phyloP scores from a whole-genome alignment of 2,329 filamentous ascomycete species.

The Nemania sp. region DNA sequence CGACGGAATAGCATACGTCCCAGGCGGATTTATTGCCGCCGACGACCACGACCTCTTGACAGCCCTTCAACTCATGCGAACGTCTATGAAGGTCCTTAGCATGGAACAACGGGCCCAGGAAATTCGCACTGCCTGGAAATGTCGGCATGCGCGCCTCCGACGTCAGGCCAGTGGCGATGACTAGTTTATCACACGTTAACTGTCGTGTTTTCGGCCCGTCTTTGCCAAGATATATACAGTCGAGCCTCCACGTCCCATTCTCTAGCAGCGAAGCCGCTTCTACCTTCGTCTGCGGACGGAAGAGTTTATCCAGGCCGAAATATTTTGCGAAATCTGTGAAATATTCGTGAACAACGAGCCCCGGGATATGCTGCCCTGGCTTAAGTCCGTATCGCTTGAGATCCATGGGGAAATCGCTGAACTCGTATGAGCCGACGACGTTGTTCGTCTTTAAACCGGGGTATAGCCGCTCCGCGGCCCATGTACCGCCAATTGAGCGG shows the following conservation, averaged over 20 bases:
- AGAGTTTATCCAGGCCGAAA: constrained; percentile 11
- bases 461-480: constrained; percentile 22
- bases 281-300: constrained; percentile 12
- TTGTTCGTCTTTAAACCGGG: constrained; percentile 23
- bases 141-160: constrained; percentile 18
- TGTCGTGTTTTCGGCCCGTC: background rate
- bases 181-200: constrained; percentile 18
- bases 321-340: constrained; percentile 14
- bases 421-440: constrained; percentile 21
- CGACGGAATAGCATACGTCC: constrained; percentile 21
- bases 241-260: constrained; percentile 16
- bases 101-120: constrained; percentile 16
- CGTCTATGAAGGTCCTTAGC: constrained; percentile 10
- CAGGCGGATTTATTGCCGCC: constrained; percentile 24
- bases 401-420: constrained; percentile 20
- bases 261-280: constrained; percentile 10
- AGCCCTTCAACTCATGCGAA: constrained; percentile 1
- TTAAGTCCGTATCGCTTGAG: constrained; percentile 11
- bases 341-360: constrained; percentile 15
- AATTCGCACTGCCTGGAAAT: constrained; percentile 6
- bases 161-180: constrained; percentile 17
- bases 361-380: constrained; percentile 19
- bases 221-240: background rate
- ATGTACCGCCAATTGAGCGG: constrained; percentile 19
- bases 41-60: constrained; percentile 8